phyloP scores from a whole-genome alignment of 352 stramenopile species.

The Pythium apleroticum region DNA sequence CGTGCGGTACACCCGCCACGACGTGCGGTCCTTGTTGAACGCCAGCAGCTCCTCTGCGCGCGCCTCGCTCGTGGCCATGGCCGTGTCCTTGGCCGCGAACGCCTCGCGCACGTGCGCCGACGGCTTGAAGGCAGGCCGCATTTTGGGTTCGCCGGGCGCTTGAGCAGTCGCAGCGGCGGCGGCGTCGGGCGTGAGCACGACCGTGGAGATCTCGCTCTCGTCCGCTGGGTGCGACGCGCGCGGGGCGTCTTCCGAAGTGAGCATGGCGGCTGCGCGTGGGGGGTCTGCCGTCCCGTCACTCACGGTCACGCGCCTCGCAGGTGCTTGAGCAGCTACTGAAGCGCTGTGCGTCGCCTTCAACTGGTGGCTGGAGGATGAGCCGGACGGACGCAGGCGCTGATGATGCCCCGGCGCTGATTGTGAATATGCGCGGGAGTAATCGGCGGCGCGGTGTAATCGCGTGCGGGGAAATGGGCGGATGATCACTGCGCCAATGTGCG shows the following conservation, averaged over 20 bases:
- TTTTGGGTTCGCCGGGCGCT: constrained; percentile 26
- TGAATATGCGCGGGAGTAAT: neutral
- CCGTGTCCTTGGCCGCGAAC: constrained; percentile 23
- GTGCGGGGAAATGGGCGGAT: neutral
- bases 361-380: neutral
- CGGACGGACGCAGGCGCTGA: neutral
- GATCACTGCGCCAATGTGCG: neutral
- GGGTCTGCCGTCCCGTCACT: no score
- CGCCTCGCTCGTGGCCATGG: constrained; percentile 48
- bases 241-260: constrained; percentile 14
- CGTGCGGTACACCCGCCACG: constrained; percentile 73
- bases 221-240: constrained; percentile 7
- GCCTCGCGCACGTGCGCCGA: constrained; percentile 14
- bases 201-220: constrained; percentile 8
- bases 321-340: no score
- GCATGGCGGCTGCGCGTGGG: neutral
- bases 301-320: no score
- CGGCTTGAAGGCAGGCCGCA: constrained; percentile 57
- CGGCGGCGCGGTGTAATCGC: neutral
- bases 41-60: constrained; percentile 55
- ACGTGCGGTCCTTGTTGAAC: constrained; percentile 40
- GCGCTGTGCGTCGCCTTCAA: neutral
- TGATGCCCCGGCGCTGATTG: neutral
- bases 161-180: constrained; percentile 23
- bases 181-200: constrained; percentile 51